phyloP scores from a whole-genome alignment of 192 early-diverging fungal species.

The Anaeromyces robustus region DNA sequence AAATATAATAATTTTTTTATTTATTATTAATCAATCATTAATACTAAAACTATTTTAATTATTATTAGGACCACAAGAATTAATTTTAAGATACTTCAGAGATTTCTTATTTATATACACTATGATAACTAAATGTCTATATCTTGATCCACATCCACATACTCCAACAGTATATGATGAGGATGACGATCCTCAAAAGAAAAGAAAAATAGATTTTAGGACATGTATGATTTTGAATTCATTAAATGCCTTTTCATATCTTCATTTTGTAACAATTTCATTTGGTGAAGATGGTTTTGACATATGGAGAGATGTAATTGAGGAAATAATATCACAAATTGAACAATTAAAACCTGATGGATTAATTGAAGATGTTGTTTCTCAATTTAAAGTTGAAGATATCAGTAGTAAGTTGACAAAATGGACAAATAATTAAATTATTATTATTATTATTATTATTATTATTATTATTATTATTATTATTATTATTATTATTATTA shows the following conservation, averaged over 20 bases:
- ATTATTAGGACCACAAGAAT: background rate
- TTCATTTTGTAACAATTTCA: background rate
- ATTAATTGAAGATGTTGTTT: background rate
- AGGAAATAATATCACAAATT: background rate
- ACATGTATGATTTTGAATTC: background rate
- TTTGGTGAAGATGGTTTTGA: background rate
- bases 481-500: too few relatives aligned
- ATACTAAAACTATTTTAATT: too few relatives aligned
- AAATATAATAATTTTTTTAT: too few relatives aligned
- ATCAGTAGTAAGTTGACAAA: background rate
- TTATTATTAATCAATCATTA: too few relatives aligned
- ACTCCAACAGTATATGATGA: background rate
- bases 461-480: too few relatives aligned
- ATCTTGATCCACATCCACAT: background rate
- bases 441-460: too few relatives aligned
- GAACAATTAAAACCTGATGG: background rate
- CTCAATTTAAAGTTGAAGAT: background rate
- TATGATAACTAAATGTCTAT: background rate
- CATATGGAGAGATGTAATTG: background rate
- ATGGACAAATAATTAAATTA: too few relatives aligned
- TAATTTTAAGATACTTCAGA: background rate
- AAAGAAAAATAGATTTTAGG: background rate
- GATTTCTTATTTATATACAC: background rate
- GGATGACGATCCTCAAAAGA: background rate
- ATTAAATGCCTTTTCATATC: background rate